Evolutionary conservation across 306 rosid species (phyloP), one percentile per base, ranked within the genome.

Genomic region (Mimosa bimucronata): DNA sequence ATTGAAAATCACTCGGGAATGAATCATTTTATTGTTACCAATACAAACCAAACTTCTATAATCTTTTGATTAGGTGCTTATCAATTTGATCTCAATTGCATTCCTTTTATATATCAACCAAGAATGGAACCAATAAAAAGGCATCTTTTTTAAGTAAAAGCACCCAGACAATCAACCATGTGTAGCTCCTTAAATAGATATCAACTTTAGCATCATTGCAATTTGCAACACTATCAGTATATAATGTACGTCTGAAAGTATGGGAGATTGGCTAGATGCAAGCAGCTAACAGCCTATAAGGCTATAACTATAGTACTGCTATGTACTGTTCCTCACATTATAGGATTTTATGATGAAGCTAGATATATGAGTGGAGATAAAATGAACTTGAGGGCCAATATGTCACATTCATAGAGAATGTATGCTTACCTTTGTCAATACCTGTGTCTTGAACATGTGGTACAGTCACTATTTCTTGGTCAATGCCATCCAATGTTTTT

Each of bases 381-480:
- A 68, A 69, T 81, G 66, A 40, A 38, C 65, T 67, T 74, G 60
- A 19, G 62, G 46, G 58, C 23, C 7, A 55, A 19, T 26, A 71
- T 19, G 61, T 16, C 40, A 25, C 66, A 55, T 73, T 38, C 16
- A 69, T 58, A 48, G 50, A 19, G 14, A 28, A 41, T 45, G 1
- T 2, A 62, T 5, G 42, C 79, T 53, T 53, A 80, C 83, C 81
- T 83, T 75, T 74, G 77, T 41, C 77, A 77, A 70, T 41, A 31
- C 42, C 13, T 7, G 42, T 53, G 65, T 80, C 80, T 72, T 77
- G 61, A 26, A 38, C 28, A 41, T 68, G 61, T 7, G 45, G 23
- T 19, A 79, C 40, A 60, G 80, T 15, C 78, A 81, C 64, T 64
- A 84, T 67, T 31, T 83, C 87, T 55, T 65, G 85, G 26, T 85